phyloP scores from a whole-genome alignment of 2,329 filamentous ascomycete species.

The Venturia nashicola region DNA sequence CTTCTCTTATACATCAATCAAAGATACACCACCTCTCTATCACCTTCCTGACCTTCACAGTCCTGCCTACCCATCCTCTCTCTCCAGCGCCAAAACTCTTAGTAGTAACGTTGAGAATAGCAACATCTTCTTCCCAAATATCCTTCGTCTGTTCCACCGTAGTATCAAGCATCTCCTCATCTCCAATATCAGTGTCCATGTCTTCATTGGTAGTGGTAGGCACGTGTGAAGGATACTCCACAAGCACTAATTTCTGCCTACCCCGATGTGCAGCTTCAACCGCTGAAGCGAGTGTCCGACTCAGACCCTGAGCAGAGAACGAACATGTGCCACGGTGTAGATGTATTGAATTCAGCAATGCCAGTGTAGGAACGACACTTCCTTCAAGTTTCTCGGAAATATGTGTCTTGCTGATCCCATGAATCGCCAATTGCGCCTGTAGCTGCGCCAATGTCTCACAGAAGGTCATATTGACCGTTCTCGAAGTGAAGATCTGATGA shows the following conservation, averaged over 20 bases:
- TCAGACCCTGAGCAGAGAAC: conserved; percentile 64
- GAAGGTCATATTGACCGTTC: conserved; percentile 59
- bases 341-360: conserved; percentile 53
- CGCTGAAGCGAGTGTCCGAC: conserved; percentile 47
- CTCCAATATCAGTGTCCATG: conserved; percentile 40
- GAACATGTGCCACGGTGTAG: conserved; percentile 57
- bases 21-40: conserved; percentile 33
- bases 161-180: conserved; percentile 45
- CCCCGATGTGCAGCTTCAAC: conserved; percentile 44
- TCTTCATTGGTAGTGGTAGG: conserved; percentile 53
- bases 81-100: conserved; percentile 26
- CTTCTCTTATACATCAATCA: conserved; percentile 6
- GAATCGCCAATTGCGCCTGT: conserved; percentile 59
- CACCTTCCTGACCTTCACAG: conserved; percentile 29
- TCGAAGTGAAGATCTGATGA: conserved; percentile 47
- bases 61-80: conserved; percentile 36
- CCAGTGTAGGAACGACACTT: conserved; percentile 31
- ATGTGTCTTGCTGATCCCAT: conserved; percentile 17
- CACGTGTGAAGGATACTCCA: conserved; percentile 22
- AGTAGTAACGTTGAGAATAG: conserved; percentile 35
- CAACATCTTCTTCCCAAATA: conserved; percentile 34
- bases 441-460: conserved; percentile 64
- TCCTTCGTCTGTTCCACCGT: conserved; percentile 17
- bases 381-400: not conserved
- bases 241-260: conserved; percentile 26